phyloP scores from a whole-genome alignment of 306 rosid genomes.

The Elaeagnus macrophylla region DNA sequence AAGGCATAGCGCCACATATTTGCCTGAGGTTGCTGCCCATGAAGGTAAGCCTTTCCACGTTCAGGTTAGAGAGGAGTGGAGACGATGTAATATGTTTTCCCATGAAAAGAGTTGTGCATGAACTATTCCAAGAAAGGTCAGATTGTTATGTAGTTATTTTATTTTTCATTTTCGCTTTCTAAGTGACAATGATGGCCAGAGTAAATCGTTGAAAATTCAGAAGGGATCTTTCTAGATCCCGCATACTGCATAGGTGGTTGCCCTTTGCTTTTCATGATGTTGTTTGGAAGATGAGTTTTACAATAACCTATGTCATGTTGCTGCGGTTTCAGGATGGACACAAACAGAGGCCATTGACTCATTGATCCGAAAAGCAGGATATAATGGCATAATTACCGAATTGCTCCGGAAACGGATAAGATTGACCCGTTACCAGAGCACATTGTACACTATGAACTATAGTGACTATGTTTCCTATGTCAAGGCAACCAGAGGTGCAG shows the following conservation, averaged over 20 bases:
- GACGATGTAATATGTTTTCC: too few species aligned
- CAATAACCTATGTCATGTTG: conserved; percentile 5
- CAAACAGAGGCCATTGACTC: conserved; percentile 81
- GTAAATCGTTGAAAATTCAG: too few species aligned
- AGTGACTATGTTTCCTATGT: conserved; percentile 62
- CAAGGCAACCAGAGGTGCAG: conserved; percentile 56
- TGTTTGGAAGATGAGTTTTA: too few species aligned
- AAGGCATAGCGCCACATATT: conserved; percentile 89
- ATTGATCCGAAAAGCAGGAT: conserved; percentile 82
- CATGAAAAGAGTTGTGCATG: too few species aligned
- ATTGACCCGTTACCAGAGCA: conserved; percentile 88
- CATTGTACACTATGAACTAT: conserved; percentile 64
- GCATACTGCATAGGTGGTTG: too few species aligned
- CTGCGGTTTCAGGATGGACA: conserved; percentile 74
- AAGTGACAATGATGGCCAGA: too few species aligned
- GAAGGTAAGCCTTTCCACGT: conserved; percentile 50
- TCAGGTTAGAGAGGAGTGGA: too few species aligned
- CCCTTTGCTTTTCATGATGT: too few species aligned
- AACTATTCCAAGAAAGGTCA: too few species aligned
- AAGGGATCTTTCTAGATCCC: too few species aligned
- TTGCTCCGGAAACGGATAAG: conserved; percentile 43
- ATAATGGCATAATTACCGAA: conserved; percentile 54
- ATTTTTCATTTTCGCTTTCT: too few species aligned
- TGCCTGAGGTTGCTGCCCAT: conserved; percentile 92
- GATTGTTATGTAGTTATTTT: too few species aligned